Percentiles rank a stretch among this genome's conserved stretches.
Conservation (phyloP, 768 basidiomycete species). For the Panellus pusillus region DNA sequence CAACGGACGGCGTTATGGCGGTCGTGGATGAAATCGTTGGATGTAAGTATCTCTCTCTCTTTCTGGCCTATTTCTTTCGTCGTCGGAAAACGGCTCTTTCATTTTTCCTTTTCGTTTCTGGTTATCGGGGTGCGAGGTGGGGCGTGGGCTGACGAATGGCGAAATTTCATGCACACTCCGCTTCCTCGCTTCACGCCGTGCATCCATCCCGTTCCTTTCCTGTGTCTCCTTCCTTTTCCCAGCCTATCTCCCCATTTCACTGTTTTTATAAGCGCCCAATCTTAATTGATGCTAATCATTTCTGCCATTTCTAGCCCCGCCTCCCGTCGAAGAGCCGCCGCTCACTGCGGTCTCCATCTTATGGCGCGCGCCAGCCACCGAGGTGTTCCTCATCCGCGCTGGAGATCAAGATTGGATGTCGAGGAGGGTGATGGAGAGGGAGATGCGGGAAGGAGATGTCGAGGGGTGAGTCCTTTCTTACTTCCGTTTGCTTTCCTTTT, state of each 20-base stretch:
- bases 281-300: background rate
- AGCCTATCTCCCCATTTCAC: no score
- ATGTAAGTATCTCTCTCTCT: conserved; percentile 4
- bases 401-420: conserved; percentile 21
- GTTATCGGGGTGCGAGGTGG: background rate
- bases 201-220: no score
- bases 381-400: conserved; percentile 19
- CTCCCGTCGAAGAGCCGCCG: background rate
- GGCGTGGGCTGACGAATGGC: background rate
- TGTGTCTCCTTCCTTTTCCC: no score
- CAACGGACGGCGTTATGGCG: conserved; percentile 1
- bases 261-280: no score
- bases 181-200: no score
- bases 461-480: conserved; percentile 4
- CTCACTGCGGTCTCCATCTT: conserved; percentile 12
- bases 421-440: conserved; percentile 9
- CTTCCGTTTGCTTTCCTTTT: background rate
- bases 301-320: background rate
- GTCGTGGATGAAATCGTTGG: conserved; percentile 22
- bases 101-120: background rate
- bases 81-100: background rate
- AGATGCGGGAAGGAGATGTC: background rate
- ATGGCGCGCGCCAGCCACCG: conserved; percentile 12
- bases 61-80: background rate
- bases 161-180: no score